Evolutionary conservation across 176 grass and related monocot species (phyloP).

Genomic region (Musa troglodytarum): DNA sequence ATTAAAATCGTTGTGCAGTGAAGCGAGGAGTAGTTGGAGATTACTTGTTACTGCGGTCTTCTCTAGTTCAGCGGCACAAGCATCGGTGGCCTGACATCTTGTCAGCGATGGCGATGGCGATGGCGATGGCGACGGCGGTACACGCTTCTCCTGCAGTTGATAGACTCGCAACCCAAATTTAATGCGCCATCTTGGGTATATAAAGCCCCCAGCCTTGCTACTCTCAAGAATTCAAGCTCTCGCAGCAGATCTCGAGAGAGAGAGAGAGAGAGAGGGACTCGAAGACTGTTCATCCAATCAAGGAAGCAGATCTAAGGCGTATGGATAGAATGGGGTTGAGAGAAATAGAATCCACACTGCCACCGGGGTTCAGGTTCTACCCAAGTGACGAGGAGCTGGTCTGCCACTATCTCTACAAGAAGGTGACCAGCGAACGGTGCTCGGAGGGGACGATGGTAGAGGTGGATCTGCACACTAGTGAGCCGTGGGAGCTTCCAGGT

Average conservation of each 20-base stretch:
- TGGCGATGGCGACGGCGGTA: background rate
- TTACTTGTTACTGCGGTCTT: conserved; percentile 9
- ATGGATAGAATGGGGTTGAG: conserved; percentile 46
- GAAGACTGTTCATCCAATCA: too few species aligned
- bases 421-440: conserved; percentile 56
- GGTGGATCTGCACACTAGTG: conserved; percentile 77
- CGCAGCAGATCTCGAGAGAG: background rate
- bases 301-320: background rate
- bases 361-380: conserved; percentile 95
- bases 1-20: conserved; percentile 4
- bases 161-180: background rate
- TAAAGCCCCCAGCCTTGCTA: conserved; percentile 6
- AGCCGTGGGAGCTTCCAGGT: conserved; percentile 98
- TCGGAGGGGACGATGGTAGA: conserved; percentile 67
- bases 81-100: background rate
- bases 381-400: conserved; percentile 94
- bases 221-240: background rate
- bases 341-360: conserved; percentile 82
- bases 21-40: background rate
- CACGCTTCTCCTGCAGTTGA: background rate
- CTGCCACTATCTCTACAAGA: conserved; percentile 94
- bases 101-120: too few species aligned
- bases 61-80: background rate
- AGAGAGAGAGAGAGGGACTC: too few species aligned
- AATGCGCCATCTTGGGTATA: conserved; percentile 5